Evolutionary conservation across 2,329 filamentous ascomycete species (phyloP).

Genomic region (Monosporascus sp.): DNA sequence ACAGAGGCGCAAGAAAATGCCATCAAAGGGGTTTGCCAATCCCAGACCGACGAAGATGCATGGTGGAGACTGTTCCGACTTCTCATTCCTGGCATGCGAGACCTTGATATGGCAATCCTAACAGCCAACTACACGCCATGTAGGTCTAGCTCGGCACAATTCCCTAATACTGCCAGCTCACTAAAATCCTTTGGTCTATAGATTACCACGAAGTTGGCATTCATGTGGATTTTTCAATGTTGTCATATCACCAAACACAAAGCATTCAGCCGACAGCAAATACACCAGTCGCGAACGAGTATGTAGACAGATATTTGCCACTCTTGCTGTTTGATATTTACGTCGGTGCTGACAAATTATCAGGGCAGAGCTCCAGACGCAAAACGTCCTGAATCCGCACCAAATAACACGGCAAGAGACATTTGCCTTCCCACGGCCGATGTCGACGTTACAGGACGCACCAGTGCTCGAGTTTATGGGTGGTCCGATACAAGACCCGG

Average conservation of each 20-base stretch:
- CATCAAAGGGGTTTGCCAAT: neutral
- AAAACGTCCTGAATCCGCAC: too few species aligned
- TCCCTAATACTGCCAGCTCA: neutral
- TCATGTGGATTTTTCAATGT: neutral
- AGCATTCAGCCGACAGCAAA: too few species aligned
- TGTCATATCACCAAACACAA: neutral
- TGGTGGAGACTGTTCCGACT: slow-evolving; percentile 9
- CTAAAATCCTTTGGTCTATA: neutral
- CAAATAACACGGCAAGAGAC: too few species aligned
- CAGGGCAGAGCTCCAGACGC: too few species aligned
- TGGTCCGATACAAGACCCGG: too few species aligned
- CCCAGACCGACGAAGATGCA: neutral
- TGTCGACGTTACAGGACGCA: too few species aligned
- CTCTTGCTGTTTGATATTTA: too few species aligned
- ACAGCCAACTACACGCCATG: neutral
- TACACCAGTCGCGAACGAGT: too few species aligned
- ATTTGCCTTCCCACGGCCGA: too few species aligned
- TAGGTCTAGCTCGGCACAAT: neutral
- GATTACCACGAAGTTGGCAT: neutral
- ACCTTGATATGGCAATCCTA: neutral
- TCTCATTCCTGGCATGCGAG: slow-evolving; percentile 4
- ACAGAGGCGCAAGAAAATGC: neutral
- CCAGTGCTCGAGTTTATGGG: too few species aligned
- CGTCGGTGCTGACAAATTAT: too few species aligned
- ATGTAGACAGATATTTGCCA: too few species aligned